A percentile compares a stretch with the other conserved stretches of the same genome.
Evolutionary conservation across 208 protist genomes (phyloP).

Genomic region (Trypanosoma mega): DNA sequence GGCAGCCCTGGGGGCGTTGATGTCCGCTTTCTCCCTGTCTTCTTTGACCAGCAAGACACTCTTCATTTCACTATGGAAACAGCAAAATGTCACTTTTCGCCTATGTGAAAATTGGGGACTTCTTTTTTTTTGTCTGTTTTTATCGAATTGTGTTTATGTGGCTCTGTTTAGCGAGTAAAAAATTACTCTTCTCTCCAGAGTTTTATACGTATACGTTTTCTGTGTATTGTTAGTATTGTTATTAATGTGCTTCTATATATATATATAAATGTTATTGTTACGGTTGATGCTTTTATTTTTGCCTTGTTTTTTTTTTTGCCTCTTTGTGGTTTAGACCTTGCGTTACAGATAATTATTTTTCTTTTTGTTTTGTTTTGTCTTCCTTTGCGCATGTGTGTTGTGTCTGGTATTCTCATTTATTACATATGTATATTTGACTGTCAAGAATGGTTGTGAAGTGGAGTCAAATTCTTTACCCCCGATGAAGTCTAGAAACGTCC

Average conservation of each 20-base stretch:
- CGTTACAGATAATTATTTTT: conserved; percentile 3
- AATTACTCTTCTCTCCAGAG: too few relatives aligned
- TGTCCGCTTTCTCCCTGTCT: too few relatives aligned
- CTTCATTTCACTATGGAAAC: too few relatives aligned
- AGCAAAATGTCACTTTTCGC: too few relatives aligned
- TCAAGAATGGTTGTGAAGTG: not conserved
- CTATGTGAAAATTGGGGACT: not conserved
- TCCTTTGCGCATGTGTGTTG: too few relatives aligned
- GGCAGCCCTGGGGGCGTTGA: too few relatives aligned
- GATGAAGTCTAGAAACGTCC: too few relatives aligned
- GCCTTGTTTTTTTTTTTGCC: not conserved
- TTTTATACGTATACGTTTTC: too few relatives aligned
- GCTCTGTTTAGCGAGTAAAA: too few relatives aligned
- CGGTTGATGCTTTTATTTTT: not conserved
- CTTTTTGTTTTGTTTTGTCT: conserved; percentile 7
- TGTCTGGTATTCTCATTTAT: too few relatives aligned
- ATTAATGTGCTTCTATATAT: not conserved
- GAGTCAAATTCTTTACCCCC: conserved; percentile 1
- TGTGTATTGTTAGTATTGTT: not conserved
- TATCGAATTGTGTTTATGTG: not conserved
- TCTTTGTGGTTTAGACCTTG: conserved; percentile 4
- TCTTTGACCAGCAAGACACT: too few relatives aligned
- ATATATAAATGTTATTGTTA: conserved; percentile 14
- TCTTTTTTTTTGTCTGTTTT: not conserved
- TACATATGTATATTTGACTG: not conserved